Conservation (phyloP, 345 rosid genomes). For the Arabidopsis thaliana region DNA sequence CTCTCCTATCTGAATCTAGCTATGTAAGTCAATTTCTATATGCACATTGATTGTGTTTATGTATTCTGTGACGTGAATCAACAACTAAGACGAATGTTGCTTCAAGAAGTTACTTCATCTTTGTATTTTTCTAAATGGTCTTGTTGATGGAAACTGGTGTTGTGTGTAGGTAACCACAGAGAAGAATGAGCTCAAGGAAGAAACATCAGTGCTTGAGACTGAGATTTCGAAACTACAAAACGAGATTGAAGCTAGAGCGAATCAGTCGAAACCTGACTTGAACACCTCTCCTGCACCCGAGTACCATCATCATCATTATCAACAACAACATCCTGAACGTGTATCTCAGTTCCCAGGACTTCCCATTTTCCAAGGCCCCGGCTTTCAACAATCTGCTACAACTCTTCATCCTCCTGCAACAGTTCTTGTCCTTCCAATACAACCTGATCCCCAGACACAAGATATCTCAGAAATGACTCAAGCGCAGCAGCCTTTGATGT, state of each 20-base stretch:
- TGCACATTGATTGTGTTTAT: background rate
- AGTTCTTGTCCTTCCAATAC: slow-evolving; percentile 71
- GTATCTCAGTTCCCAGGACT: slow-evolving; percentile 46
- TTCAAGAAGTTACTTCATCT: background rate
- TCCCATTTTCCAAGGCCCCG: slow-evolving; percentile 38
- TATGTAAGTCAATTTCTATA: slow-evolving; percentile 57
- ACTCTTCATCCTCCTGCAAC: slow-evolving; percentile 54
- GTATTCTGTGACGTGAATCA: background rate
- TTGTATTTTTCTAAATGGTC: background rate
- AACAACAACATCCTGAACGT: slow-evolving; percentile 46
- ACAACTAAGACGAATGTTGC: background rate
- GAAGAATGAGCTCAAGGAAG: slow-evolving; percentile 86
- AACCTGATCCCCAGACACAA: slow-evolving; percentile 54
- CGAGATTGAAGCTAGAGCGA: slow-evolving; percentile 57
- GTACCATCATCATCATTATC: slow-evolving; percentile 46
- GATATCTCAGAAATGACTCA: slow-evolving; percentile 36
- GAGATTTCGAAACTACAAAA: slow-evolving; percentile 61
- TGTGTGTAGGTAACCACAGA: slow-evolving; percentile 65
- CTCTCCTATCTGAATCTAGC: slow-evolving; percentile 75
- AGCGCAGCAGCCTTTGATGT: slow-evolving; percentile 14
- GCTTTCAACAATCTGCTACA: slow-evolving; percentile 46
- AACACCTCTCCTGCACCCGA: slow-evolving; percentile 58
- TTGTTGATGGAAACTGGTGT: slow-evolving; percentile 4
- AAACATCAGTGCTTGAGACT: slow-evolving; percentile 66
- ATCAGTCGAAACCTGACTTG: slow-evolving; percentile 62